Conservation (phyloP, 2,329 filamentous ascomycete species). For the Colletotrichum musae region DNA sequence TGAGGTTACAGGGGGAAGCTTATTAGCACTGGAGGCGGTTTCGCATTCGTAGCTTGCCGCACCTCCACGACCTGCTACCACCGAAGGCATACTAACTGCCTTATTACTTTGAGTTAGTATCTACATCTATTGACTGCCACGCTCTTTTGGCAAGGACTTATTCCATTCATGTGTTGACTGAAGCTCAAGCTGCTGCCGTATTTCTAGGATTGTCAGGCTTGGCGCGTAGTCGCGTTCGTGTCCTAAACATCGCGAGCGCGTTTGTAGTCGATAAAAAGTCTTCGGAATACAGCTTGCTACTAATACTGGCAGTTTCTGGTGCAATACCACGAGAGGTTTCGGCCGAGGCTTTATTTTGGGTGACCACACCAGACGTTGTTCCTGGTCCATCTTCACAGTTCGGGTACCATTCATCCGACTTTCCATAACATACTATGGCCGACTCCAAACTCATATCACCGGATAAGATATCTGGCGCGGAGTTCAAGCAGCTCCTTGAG, state of each 20-base stretch:
- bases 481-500: slow-evolving; percentile 55
- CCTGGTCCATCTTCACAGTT: background rate
- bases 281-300: background rate
- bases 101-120: background rate
- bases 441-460: slow-evolving; percentile 27
- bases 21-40: background rate
- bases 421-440: slow-evolving; percentile 16
- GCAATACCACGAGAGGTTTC: background rate
- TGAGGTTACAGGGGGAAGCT: slow-evolving; percentile 17
- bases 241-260: background rate
- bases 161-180: too few species aligned
- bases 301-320: background rate
- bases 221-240: background rate
- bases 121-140: too few species aligned
- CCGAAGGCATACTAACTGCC: background rate
- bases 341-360: slow-evolving; percentile 1
- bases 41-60: slow-evolving; percentile 5
- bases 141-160: too few species aligned
- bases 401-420: background rate
- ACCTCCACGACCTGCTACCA: background rate
- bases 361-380: background rate
- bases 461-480: slow-evolving; percentile 46
- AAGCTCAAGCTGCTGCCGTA: too few species aligned
- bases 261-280: background rate
- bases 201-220: too few species aligned